phyloP scores from a whole-genome alignment of 371 early-diverging fungal species.

The Lichtheimia ornata region DNA sequence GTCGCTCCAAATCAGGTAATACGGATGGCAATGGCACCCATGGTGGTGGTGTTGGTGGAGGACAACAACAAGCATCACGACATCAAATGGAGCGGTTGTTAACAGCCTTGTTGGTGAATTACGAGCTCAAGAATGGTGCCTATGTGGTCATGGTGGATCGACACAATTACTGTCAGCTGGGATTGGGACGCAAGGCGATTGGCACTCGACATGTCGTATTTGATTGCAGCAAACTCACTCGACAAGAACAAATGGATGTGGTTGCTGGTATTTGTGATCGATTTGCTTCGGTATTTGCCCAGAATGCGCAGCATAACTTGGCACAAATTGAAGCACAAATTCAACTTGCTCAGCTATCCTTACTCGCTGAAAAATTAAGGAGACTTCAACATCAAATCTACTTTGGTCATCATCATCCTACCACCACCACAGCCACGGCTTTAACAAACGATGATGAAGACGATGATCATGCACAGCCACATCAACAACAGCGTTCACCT shows the following conservation, averaged over 20 bases:
- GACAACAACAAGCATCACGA: conserved; percentile 7
- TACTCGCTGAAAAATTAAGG: conserved; percentile 8
- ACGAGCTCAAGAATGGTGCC: conserved; percentile 14
- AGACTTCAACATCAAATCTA: conserved; percentile 20
- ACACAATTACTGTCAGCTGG: conserved; percentile 22
- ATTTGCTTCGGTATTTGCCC: conserved; percentile 26
- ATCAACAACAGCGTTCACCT: background rate
- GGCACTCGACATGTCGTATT: conserved; percentile 22
- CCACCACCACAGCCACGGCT: background rate
- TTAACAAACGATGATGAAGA: background rate
- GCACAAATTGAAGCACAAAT: conserved; percentile 24
- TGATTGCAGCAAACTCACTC: conserved; percentile 9
- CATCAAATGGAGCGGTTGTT: conserved; percentile 19
- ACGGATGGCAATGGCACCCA: too few species aligned
- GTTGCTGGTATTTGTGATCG: conserved; percentile 18
- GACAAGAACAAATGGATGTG: conserved; percentile 17
- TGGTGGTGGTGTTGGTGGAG: background rate
- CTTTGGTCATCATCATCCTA: background rate
- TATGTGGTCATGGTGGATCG: conserved; percentile 27
- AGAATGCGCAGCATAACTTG: conserved; percentile 25
- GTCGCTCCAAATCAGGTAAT: too few species aligned
- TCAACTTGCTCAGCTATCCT: conserved; percentile 12
- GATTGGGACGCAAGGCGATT: conserved; percentile 10
- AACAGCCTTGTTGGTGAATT: conserved; percentile 21
- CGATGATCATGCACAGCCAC: background rate